phyloP scores from a whole-genome alignment of 1,284 basidiomycete species.

The Ustilago cynodontis region DNA sequence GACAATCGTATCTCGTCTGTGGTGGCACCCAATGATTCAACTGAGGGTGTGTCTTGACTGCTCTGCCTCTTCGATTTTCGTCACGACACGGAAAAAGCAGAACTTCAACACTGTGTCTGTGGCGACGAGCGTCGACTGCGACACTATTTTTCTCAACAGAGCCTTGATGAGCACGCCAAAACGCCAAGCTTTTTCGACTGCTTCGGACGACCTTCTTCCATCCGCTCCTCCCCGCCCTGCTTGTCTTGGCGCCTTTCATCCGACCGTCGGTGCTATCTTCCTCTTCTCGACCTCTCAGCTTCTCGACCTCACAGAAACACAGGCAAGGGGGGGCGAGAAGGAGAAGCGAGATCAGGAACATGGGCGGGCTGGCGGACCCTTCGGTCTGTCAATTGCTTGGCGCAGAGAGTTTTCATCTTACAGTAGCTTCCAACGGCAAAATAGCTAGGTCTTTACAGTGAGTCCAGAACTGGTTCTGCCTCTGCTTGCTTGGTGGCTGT shows the following conservation, averaged over 20 bases:
- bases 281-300: background rate
- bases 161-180: background rate
- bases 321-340: background rate
- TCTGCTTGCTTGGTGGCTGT: constrained; percentile 7
- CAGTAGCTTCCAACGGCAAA: background rate
- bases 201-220: constrained; percentile 33
- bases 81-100: background rate
- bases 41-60: too few relatives aligned
- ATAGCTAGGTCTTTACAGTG: background rate
- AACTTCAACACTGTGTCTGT: background rate
- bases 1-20: background rate
- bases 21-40: background rate
- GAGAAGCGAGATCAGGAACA: constrained; percentile 6
- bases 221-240: constrained; percentile 15
- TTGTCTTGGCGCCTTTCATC: constrained; percentile 26
- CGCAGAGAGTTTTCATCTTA: background rate
- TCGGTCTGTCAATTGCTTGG: constrained; percentile 12
- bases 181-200: constrained; percentile 26
- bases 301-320: background rate
- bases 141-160: background rate
- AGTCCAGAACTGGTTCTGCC: background rate
- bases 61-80: background rate
- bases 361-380: constrained; percentile 6
- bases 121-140: background rate
- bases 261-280: constrained; percentile 19